Evolutionary conservation across 208 protist genomes (phyloP), one percentile per base, ranked within the genome.

Genomic region (Trypanosomatidae sp.): DNA sequence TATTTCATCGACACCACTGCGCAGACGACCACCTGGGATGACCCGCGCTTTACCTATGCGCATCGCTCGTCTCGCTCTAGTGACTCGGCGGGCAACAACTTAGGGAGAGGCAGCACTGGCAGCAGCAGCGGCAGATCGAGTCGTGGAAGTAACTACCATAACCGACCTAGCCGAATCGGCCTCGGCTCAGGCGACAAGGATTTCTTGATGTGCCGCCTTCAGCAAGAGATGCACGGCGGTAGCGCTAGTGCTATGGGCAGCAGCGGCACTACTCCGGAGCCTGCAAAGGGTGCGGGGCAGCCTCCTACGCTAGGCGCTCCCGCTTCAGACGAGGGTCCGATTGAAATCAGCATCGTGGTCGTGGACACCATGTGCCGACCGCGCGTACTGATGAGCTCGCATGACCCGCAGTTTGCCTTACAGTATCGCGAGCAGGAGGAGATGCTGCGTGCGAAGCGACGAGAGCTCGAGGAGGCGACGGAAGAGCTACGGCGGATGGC

Each of bases 1-100:
- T 95, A 92, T 75, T 94, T 85, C 77, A 84, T 88, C 56, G 88
- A 96, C 71, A 90, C 83, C 41, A 73, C 68, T 33, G 86, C 74
- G 8, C 78, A 91, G 69, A 80, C 75, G 15, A 91, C 84, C 43
- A 89, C 82, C 33, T 94, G 85, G 88, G 74, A 85, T 1, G 87
- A 96, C 73, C 88, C 89, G 13, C 87, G 90, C 19, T 49, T 87
- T 33, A 73, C 66, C 15, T 72, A 72, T 33, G 43, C 66, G 47
- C 73, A 62, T 41, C 65, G 68, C 12, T 58, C 50, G 17, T 71
- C 71, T 0, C 75, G 69, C 69, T 80, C 75, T 19, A 69, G 69
- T 46, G 46, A 68, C 28, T 71, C 39, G 5, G 10, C 19, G 19
- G 66, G 58, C 71, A 65, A 58, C 69, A 75, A 49, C 47, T 10